Base-by-base conservation (phyloP, 495 filamentous ascomycete species). In the Cercophora sp. region DNA sequence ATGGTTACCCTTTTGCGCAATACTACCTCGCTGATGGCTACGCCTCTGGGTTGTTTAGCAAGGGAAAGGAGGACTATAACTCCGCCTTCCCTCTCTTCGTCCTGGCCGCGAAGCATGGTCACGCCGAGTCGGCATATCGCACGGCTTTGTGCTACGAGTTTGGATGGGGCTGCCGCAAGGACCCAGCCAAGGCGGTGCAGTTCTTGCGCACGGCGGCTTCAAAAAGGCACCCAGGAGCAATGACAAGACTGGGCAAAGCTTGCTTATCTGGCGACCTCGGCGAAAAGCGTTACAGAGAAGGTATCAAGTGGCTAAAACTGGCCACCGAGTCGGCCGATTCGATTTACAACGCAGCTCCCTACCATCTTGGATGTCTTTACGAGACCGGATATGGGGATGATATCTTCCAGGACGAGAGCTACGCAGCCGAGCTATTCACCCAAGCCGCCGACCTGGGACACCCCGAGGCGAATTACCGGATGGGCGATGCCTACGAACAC, bases 401-500 rank as follows among this genome's bases (percentile, higher is more conserved):
- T 63, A 78, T 98, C 41, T 97, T 99, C 73, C 76, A 80, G 50
- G 93, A 99, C 61, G 83, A 85, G 60, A 78, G 80, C 19, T 99
- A 99, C 61, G 89, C 93, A 0, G 93, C 91, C 46, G 91, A 97
- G 64, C 74, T 99, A 18, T 94, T 93, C 61, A 97, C 93, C 9
- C 89, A 94, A 61, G 87, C 93, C 6, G 93, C 94, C 0, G 92
- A 96, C 53, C 72, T 99, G 24, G 94, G 93, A 1, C 88, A 97
- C 58, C 70, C 83, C 10, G 85, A 95, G 55, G 91, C 93, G 20
- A 84, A 83, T 52, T 93, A 83, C 67, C 77, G 88, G 22, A 82
- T 99, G 67, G 93, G 93, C n/a, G 89, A 96, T 66, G 89, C 92
- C 1, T 99, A 99, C 63, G 93, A 99, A 65, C 89, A 96, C 57